Percentiles rank a stretch among this genome's conserved stretches.
These are phyloP conservation scores for Jatropha multifida DNA, from an alignment of 441 rosid genomes.

Conservation along the genomic window DNA sequence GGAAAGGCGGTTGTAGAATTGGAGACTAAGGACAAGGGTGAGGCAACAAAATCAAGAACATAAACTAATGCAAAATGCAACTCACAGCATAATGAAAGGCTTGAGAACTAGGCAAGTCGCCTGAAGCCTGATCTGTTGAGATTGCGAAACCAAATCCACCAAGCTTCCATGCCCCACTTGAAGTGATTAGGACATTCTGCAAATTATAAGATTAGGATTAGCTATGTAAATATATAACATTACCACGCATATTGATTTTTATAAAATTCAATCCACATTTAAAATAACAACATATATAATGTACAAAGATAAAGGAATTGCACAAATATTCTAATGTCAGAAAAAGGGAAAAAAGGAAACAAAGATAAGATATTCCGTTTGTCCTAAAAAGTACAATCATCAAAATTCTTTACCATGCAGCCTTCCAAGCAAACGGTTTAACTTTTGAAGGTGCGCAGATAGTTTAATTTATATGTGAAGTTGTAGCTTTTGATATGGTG, in stretches of 20 bases:
- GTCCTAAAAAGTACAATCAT: neutral
- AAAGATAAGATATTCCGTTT: neutral
- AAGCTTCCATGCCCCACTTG: slow-evolving; percentile 97
- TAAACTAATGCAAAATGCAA: slow-evolving; percentile 22
- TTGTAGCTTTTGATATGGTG: neutral
- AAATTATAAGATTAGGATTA: slow-evolving; percentile 17
- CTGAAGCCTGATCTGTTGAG: slow-evolving; percentile 57
- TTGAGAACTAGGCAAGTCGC: slow-evolving; percentile 56
- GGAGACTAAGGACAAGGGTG: too few species aligned
- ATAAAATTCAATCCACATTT: neutral
- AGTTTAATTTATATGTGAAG: neutral
- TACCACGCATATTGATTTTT: neutral
- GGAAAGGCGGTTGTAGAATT: too few species aligned
- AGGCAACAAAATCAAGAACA: neutral
- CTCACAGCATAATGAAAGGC: slow-evolving; percentile 91
- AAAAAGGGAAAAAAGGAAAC: neutral
- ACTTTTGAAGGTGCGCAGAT: neutral
- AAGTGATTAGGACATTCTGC: slow-evolving; percentile 89
- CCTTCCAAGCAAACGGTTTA: neutral
- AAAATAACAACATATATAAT: neutral
- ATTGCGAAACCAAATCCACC: slow-evolving; percentile 92
- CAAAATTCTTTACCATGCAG: neutral
- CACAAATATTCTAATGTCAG: neutral
- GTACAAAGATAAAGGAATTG: neutral
- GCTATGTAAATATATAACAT: neutral